A percentile compares a stretch with the other conserved stretches of the same genome.
Evolutionary conservation across 2,329 filamentous ascomycete species (phyloP).

Genomic region (Pestalotiopsis sp.): DNA sequence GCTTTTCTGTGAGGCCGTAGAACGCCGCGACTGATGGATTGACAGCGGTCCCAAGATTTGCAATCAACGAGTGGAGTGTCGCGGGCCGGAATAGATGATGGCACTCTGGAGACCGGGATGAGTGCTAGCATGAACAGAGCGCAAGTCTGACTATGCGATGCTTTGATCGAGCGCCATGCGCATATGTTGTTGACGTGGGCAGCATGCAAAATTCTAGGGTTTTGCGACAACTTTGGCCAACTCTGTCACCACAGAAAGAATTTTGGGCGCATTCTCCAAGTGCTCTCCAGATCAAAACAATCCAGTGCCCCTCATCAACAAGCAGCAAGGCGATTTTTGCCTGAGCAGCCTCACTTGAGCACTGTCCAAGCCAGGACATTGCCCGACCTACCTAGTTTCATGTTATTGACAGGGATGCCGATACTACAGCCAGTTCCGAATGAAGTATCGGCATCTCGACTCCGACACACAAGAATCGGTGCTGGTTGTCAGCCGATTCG

Average conservation of each 20-base stretch:
- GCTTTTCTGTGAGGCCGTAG: no score
- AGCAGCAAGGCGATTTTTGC: background rate
- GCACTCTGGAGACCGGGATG: background rate
- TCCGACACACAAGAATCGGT: background rate
- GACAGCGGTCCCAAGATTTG: background rate
- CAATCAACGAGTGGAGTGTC: background rate
- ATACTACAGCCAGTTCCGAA: background rate
- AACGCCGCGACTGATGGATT: background rate
- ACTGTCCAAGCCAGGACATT: slow-evolving; percentile 5
- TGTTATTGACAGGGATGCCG: slow-evolving; percentile 7
- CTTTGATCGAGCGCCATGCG: background rate
- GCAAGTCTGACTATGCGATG: background rate
- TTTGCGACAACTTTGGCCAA: background rate
- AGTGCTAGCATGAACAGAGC: background rate
- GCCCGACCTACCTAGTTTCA: slow-evolving; percentile 5
- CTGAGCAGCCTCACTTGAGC: slow-evolving; percentile 6
- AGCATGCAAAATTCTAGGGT: background rate
- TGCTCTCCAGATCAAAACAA: background rate
- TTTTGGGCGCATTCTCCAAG: background rate
- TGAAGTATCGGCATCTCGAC: background rate
- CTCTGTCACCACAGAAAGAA: background rate
- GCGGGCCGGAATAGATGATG: background rate
- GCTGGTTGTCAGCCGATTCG: background rate
- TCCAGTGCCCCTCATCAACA: slow-evolving; percentile 9
- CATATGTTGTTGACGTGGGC: background rate